Percentiles rank a stretch among this genome's conserved stretches.
Conservation (phyloP, 2,329 filamentous ascomycete species). For the Penicillium janthinellum region DNA sequence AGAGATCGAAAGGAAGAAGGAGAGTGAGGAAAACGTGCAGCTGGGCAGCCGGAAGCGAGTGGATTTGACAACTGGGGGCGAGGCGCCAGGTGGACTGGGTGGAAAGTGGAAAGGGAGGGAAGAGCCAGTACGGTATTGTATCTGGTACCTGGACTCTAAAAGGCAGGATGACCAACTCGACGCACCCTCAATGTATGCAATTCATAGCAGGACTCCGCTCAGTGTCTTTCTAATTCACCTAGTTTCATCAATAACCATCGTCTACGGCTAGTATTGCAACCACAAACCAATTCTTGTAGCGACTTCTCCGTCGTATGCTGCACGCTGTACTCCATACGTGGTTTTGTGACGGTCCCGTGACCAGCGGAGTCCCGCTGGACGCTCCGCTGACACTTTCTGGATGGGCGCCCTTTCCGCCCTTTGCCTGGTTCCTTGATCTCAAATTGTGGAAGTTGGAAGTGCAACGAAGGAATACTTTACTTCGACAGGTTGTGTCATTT, state of each 20-base stretch:
- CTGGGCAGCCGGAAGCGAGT: constrained; percentile 1
- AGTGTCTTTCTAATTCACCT: neutral
- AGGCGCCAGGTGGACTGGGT: neutral
- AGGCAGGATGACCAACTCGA: neutral
- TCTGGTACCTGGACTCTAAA: neutral
- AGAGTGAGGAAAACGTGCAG: constrained; percentile 4
- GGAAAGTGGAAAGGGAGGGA: neutral
- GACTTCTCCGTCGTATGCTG: neutral
- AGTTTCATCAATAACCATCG: too few species aligned
- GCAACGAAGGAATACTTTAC: neutral
- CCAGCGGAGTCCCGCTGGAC: constrained; percentile 25
- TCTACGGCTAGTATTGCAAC: too few species aligned
- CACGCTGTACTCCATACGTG: neutral
- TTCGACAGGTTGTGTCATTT: neutral
- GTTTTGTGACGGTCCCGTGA: constrained; percentile 5
- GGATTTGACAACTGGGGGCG: neutral
- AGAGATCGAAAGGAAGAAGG: constrained; percentile 5
- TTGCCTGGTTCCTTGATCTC: neutral
- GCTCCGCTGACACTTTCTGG: constrained; percentile 20
- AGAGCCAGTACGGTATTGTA: neutral
- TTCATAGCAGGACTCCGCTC: neutral
- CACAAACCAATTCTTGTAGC: neutral
- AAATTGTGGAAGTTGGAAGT: neutral
- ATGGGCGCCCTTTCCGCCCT: constrained; percentile 3
- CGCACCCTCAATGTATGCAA: neutral